Evolutionary conservation across 495 filamentous ascomycete genomes (phyloP), one percentile per base, ranked within the genome.

Genomic region (Podospora appendiculata): DNA sequence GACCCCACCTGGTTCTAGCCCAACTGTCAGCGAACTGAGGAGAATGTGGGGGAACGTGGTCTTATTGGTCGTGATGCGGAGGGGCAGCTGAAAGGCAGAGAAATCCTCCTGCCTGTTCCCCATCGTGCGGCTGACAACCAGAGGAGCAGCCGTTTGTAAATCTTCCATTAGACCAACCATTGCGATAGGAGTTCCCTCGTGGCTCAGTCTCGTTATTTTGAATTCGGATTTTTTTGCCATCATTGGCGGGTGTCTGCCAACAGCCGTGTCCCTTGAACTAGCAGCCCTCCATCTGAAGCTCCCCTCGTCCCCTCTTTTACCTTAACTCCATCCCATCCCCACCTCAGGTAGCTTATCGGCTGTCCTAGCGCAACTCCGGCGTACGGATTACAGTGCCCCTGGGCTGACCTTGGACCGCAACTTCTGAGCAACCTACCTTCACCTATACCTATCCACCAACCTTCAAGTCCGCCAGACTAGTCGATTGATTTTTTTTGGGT

Each of bases 51-150:
- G 11, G 25, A 25, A 25, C 45, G 13, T 10, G 45, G 12, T 40
- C 12, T 49, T 34, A 49, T 49, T 49, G 47, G 47, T 10, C 12
- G 1, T 8, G 9, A 19, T 3, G 19, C 17, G 47, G 47, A 41
- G 47, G 47, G 47, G 47, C 47, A 49, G 47, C 47, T 49, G 47
- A 49, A 49, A 32, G n/a, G 16, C 34, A 32, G 33, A 33, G 44
- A 32, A 10, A 46, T 46, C 32, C 35, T 46, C 32, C 35, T 44
- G 40, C 35, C 10, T 36, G 14, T 18, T 5, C 25, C 5, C 25
- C 25, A 25, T 25, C 25, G 25, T 49, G 38, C 47, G 47, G 47
- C 47, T 49, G 47, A 49, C 38, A 25, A n/a, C n/a, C 13, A 44
- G n/a, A 44, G 13, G 16, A 44, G 4, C 41, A 44, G 8, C 8